Conservation (phyloP, 2,329 filamentous ascomycete genomes). For the Claviceps maximensis region DNA sequence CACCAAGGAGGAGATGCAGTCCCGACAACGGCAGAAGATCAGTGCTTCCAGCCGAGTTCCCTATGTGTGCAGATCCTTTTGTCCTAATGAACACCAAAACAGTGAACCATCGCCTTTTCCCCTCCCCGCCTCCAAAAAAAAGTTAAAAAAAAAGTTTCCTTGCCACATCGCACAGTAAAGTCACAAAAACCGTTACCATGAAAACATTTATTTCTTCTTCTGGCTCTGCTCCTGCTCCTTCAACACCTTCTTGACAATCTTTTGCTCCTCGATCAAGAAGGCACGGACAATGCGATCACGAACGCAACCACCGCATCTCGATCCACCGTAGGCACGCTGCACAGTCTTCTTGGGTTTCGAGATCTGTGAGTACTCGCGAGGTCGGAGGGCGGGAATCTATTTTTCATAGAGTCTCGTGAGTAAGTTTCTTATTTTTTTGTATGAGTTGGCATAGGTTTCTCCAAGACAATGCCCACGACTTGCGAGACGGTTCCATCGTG, state of each 20-base stretch:
- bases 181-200: constrained; percentile 15
- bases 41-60: constrained; percentile 23
- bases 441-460: background rate
- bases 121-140: background rate
- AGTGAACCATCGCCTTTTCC: constrained; percentile 28
- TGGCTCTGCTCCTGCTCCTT: constrained; percentile 82
- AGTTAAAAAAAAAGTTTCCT: constrained; percentile 19
- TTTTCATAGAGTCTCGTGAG: constrained; percentile 7
- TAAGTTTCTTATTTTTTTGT: background rate
- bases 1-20: constrained; percentile 31
- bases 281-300: constrained; percentile 95
- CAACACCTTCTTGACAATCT: constrained; percentile 99
- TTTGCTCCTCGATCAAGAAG: constrained; percentile 99
- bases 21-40: constrained; percentile 32
- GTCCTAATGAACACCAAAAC: constrained; percentile 40
- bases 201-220: constrained; percentile 53
- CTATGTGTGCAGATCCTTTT: constrained; percentile 34
- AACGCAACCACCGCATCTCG: constrained; percentile 96
- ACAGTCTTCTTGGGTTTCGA: constrained; percentile 99
- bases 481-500: background rate
- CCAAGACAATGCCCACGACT: background rate
- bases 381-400: constrained; percentile 88
- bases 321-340: constrained; percentile 95
- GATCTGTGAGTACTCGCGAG: constrained; percentile 93
- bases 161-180: constrained; percentile 22